Evolutionary conservation across 2,329 filamentous ascomycete species (phyloP).

Genomic region (Exserohilum turcica): DNA sequence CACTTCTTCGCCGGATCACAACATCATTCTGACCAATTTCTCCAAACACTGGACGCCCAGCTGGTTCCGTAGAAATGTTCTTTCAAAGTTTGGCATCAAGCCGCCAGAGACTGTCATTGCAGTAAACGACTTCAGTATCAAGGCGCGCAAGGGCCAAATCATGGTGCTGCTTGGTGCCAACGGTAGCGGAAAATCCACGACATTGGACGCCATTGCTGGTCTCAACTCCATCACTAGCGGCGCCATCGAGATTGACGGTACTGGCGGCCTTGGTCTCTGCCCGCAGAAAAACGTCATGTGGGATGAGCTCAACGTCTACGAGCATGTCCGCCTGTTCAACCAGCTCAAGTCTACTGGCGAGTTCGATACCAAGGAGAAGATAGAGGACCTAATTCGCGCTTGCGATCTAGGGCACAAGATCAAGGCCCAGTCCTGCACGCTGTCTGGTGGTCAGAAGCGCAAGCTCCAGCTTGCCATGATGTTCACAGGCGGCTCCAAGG

Average conservation of each 20-base stretch:
- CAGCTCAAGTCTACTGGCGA: slow-evolving; percentile 67
- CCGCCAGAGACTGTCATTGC: slow-evolving; percentile 72
- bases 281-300: slow-evolving; percentile 95
- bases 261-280: slow-evolving; percentile 81
- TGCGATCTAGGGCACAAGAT: slow-evolving; percentile 79
- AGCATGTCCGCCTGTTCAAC: slow-evolving; percentile 86
- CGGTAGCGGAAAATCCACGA: slow-evolving; percentile 88
- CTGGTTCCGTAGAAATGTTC: slow-evolving; percentile 59
- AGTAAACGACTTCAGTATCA: slow-evolving; percentile 73
- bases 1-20: slow-evolving; percentile 49
- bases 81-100: slow-evolving; percentile 54
- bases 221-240: slow-evolving; percentile 78
- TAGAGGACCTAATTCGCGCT: slow-evolving; percentile 66
- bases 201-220: slow-evolving; percentile 84
- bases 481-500: slow-evolving; percentile 85
- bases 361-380: slow-evolving; percentile 62
- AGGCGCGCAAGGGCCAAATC: slow-evolving; percentile 78
- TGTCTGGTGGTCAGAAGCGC: slow-evolving; percentile 89
- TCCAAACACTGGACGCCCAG: slow-evolving; percentile 78
- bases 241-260: slow-evolving; percentile 75
- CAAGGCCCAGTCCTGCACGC: slow-evolving; percentile 71
- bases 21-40: slow-evolving; percentile 73
- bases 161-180: slow-evolving; percentile 87
- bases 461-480: slow-evolving; percentile 95
- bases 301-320: slow-evolving; percentile 83